Conservation (phyloP, 2,329 filamentous ascomycete genomes). For the Fusarium anthophilum region DNA sequence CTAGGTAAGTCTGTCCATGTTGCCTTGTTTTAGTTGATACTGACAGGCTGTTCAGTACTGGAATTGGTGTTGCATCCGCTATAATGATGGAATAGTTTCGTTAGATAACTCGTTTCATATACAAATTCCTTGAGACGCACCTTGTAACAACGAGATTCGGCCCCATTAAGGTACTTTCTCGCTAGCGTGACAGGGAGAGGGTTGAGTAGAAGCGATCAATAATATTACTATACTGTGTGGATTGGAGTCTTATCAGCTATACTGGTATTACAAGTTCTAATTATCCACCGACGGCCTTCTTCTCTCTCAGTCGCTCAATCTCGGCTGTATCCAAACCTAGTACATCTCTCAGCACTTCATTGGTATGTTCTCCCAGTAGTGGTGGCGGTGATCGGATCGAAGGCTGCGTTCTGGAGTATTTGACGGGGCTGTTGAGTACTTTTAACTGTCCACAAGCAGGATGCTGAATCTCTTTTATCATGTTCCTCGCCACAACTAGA, state of each 20-base stretch:
- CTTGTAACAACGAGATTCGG: no score
- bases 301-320: neutral
- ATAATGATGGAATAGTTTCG: neutral
- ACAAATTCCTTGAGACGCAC: no score
- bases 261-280: neutral
- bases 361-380: conserved; percentile 84
- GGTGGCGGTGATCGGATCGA: conserved; percentile 81
- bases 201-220: rapidly evolving
- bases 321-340: rapidly evolving
- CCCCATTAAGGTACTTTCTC: no score
- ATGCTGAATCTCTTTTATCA: conserved; percentile 89
- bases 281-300: neutral
- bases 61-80: neutral
- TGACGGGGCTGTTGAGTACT: conserved; percentile 90
- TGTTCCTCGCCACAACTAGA: conserved; percentile 68
- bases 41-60: rapidly evolving
- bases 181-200: rapidly evolving
- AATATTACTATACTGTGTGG: neutral
- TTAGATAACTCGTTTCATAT: no score
- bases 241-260: no score
- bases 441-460: conserved; percentile 82
- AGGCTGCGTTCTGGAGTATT: conserved; percentile 85
- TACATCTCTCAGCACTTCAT: conserved; percentile 68
- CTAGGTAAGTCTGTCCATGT: neutral
- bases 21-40: neutral